Evolutionary conservation across 2,329 filamentous ascomycete species (phyloP).

Genomic region (Pseudogymnoascus sp.): DNA sequence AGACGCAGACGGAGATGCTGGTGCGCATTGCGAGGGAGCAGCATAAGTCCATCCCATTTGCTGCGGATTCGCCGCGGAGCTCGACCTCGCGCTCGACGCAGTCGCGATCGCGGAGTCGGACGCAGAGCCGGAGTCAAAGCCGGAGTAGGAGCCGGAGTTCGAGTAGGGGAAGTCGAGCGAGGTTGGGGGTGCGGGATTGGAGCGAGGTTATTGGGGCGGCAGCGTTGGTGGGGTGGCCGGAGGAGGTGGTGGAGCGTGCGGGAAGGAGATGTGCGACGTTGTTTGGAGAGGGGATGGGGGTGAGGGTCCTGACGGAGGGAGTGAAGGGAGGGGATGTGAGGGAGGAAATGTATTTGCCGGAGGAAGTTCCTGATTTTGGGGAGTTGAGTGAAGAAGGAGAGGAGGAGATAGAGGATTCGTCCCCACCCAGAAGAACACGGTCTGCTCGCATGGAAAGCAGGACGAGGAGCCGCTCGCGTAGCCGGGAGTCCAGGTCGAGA

Average conservation of each 20-base stretch:
- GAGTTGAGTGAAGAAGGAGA: neutral
- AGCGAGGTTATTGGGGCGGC: conserved; percentile 76
- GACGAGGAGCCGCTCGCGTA: conserved; percentile 3
- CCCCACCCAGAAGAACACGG: neutral
- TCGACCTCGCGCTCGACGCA: neutral
- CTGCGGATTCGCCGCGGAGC: neutral
- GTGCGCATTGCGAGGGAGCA: conserved; percentile 39
- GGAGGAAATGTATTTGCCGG: conserved; percentile 21
- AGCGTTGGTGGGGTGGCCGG: conserved; percentile 55
- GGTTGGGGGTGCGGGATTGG: conserved; percentile 61
- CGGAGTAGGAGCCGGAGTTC: conserved; percentile 1
- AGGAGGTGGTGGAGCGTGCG: conserved; percentile 57
- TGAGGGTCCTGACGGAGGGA: conserved; percentile 47
- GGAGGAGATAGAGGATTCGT: neutral
- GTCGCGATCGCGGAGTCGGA: neutral
- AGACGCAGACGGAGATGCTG: conserved; percentile 40
- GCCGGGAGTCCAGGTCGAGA: neutral
- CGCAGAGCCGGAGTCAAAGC: neutral
- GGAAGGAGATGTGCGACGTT: conserved; percentile 66
- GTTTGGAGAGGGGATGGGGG: conserved; percentile 64
- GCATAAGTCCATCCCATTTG: neutral
- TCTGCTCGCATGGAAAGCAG: neutral
- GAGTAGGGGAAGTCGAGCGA: conserved; percentile 13
- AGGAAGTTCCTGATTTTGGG: conserved; percentile 12
- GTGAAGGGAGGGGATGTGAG: conserved; percentile 18